A percentile compares a stretch with the other conserved stretches of the same genome.
Evolutionary conservation across 1,284 basidiomycete genomes (phyloP).

Genomic region (Spongispora temasekensis): DNA sequence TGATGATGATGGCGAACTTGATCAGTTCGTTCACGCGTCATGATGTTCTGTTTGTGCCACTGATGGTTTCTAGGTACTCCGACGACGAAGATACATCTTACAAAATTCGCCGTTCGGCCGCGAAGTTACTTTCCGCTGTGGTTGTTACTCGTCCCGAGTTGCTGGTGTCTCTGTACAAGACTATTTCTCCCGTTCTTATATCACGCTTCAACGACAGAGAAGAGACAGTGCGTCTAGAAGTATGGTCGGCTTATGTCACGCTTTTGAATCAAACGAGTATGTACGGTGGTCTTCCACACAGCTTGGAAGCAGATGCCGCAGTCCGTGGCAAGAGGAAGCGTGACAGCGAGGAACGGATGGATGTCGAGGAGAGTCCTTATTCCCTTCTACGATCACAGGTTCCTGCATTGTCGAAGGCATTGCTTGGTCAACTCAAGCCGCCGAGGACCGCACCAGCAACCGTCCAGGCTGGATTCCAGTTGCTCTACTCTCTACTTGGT

Average conservation of each 20-base stretch:
- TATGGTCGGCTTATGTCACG: constrained; percentile 84
- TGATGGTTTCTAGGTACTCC: constrained; percentile 66
- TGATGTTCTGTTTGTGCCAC: not conserved
- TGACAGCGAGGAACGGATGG: constrained; percentile 68
- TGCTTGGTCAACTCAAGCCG: constrained; percentile 83
- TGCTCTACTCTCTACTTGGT: constrained; percentile 75
- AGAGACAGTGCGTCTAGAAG: constrained; percentile 92
- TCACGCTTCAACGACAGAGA: constrained; percentile 94
- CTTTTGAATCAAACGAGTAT: constrained; percentile 84
- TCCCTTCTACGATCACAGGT: constrained; percentile 74
- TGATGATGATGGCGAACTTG: constrained; percentile 79
- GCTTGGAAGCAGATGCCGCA: constrained; percentile 49
- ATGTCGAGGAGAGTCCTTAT: constrained; percentile 77
- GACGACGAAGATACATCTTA: constrained; percentile 99
- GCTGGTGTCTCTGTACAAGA: constrained; percentile 76
- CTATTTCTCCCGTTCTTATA: constrained; percentile 86
- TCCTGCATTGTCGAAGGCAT: constrained; percentile 75
- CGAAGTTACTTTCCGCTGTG: constrained; percentile 85
- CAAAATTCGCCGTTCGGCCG: constrained; percentile 93
- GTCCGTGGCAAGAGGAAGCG: constrained; percentile 78
- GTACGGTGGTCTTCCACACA: constrained; percentile 62
- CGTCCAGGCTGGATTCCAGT: constrained; percentile 82
- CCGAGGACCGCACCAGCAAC: constrained; percentile 78
- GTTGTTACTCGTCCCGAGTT: constrained; percentile 89
- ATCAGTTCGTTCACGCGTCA: constrained; percentile 50